phyloP scores from a whole-genome alignment of 2,329 filamentous ascomycete species.

The Fusarium mexicanum region DNA sequence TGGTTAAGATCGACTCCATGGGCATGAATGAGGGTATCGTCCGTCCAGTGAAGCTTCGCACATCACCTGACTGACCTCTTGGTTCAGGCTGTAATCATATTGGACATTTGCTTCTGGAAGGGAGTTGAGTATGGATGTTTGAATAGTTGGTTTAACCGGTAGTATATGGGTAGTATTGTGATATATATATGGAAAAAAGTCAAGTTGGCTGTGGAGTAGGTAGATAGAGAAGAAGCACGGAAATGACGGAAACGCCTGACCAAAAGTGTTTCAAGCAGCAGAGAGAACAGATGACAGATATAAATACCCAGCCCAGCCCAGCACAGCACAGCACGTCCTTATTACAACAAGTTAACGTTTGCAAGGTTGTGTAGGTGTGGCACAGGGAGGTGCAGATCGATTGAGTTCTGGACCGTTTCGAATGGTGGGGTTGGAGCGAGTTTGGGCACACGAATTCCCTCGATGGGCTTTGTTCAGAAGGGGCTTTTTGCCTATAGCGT shows the following conservation, averaged over 20 bases:
- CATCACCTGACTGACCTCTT: not conserved
- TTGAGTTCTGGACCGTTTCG: constrained; percentile 44
- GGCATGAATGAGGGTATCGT: not conserved
- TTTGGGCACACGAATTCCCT: constrained; percentile 25
- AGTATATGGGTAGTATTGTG: not conserved
- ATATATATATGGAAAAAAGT: not conserved
- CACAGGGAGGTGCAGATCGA: constrained; percentile 45
- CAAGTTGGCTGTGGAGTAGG: not conserved
- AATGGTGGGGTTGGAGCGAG: constrained; percentile 37
- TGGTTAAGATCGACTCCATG: not conserved
- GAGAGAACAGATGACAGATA: constrained; percentile 22
- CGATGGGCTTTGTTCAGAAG: constrained; percentile 22
- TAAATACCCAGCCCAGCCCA: constrained; percentile 26
- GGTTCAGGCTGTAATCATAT: not conserved
- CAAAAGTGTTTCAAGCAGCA: not conserved
- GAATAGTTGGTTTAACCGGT: not conserved
- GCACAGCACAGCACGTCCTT: not conserved
- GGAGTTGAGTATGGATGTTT: not conserved
- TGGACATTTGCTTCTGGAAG: not conserved
- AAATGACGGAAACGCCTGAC: not conserved
- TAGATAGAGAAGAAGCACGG: not conserved
- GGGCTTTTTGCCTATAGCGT: constrained; percentile 6
- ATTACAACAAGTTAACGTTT: constrained; percentile 12
- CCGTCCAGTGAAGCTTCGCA: not conserved
- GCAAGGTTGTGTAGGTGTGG: constrained; percentile 37